Evolutionary conservation across 2,329 filamentous ascomycete species (phyloP).

Genomic region (Penicillium frequentans): DNA sequence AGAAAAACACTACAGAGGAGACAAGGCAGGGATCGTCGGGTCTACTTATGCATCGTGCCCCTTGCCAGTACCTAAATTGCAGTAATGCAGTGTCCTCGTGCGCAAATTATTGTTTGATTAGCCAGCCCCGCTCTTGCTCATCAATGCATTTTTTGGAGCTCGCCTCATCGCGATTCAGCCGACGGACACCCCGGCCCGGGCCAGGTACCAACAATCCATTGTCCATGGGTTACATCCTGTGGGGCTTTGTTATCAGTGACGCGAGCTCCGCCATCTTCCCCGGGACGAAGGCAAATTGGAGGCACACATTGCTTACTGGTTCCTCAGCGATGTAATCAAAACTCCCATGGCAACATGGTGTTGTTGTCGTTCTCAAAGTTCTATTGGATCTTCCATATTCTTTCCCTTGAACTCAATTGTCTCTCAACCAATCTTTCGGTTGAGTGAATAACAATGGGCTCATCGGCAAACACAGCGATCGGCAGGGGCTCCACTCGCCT

Average conservation of each 20-base stretch:
- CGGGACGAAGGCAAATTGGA: not conserved
- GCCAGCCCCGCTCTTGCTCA: not conserved
- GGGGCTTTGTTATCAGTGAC: slow-evolving; percentile 5
- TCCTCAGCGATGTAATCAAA: not conserved
- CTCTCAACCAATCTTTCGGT: not conserved
- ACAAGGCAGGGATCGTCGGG: slow-evolving; percentile 6
- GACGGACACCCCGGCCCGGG: slow-evolving; percentile 9
- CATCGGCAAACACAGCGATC: slow-evolving; percentile 7
- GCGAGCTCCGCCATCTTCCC: not conserved
- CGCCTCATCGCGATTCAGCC: not conserved
- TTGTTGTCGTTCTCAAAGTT: not conserved
- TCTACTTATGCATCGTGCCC: slow-evolving; percentile 10
- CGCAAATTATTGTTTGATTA: not conserved
- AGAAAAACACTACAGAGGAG: not conserved
- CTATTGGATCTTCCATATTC: not conserved
- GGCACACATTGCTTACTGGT: not conserved
- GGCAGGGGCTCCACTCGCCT: not conserved
- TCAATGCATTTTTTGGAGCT: not conserved
- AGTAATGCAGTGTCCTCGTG: not conserved
- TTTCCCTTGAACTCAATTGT: not conserved
- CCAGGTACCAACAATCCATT: not conserved
- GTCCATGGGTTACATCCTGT: slow-evolving; percentile 7
- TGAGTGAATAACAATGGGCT: not conserved
- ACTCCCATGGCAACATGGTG: not conserved
- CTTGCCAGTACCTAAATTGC: not conserved